Base-by-base conservation (phyloP, 169 alveolate genomes). In the Plasmodium malariae region DNA sequence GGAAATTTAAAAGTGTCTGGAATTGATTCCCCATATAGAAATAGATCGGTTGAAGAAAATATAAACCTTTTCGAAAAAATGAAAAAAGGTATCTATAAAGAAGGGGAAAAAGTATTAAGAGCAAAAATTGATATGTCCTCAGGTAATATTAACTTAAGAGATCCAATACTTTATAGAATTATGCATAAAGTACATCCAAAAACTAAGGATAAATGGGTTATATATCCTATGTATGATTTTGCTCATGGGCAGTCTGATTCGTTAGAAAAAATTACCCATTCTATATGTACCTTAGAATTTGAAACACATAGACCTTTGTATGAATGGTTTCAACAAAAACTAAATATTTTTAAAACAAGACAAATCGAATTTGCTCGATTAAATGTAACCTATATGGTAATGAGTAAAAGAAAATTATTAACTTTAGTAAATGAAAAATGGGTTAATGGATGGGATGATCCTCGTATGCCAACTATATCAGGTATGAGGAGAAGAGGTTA, bases 371-470 rank as follows among this genome's bases (percentile, higher is more conserved):
- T 97, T 92, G 99, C 99, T 14, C 94, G 99, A 51, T 96, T 99
- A 34, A 98, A 99, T 91, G 96, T 98, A 55, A 96, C 99, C 17
- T 96, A 98, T 91, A 97, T 97, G 71, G 98, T 99, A 19, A 96
- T 98, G 87, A 96, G 99, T 78, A 99, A 99, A 92, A 94, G 99
- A 95, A 83, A 78, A 92, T 95, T 99, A 34, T 93, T 97, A 19
- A 94, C 97, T 30, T 88, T 99, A 57, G 99, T 99, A 2, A 95
- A 96, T 45, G 97, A 94, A 32, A 96, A 96, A 48, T 48, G 93
- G 32, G 99, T 98, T 21, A 90, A 94, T 4, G 99, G 99, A 19
- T 99, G 99, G 99, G 99, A 98, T 85, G 99, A 98, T 91, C 99
- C 99, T 7, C 94, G 99, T 63, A 94, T 98, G 97, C 98, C 98